phyloP scores from a whole-genome alignment of 1,139 yeast genomes.

The Suhomyces bokatorum region DNA sequence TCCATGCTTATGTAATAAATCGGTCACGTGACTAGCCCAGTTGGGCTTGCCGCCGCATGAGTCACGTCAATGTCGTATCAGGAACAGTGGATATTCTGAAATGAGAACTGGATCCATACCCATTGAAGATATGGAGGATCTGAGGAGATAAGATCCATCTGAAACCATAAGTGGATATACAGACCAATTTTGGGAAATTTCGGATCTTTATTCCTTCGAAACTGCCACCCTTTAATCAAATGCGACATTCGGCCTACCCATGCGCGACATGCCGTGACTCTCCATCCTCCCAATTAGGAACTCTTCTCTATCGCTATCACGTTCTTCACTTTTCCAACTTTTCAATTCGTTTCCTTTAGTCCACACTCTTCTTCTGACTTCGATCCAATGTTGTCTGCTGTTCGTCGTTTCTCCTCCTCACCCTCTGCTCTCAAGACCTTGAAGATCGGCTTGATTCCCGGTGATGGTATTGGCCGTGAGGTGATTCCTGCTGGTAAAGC shows the following conservation, averaged over 20 bases:
- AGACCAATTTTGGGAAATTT: no score
- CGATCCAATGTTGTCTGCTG: constrained; percentile 20
- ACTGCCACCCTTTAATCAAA: no score
- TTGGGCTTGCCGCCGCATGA: constrained; percentile 8
- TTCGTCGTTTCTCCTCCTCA: constrained; percentile 41
- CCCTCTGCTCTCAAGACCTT: constrained; percentile 36
- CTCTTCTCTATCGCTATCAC: constrained; percentile 1
- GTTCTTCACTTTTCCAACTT: not conserved
- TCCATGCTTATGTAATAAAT: not conserved
- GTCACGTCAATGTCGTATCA: constrained; percentile 7
- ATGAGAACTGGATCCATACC: no score
- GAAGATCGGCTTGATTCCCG: constrained; percentile 76
- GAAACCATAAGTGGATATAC: no score
- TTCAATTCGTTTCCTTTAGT: not conserved
- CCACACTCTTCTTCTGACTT: not conserved
- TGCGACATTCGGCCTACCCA: no score
- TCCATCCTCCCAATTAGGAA: constrained; percentile 2
- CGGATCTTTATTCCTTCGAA: no score
- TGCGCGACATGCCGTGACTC: not conserved
- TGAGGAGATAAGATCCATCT: no score
- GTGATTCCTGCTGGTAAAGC: constrained; percentile 94
- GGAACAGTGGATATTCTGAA: no score
- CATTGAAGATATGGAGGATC: no score
- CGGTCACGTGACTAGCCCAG: not conserved
- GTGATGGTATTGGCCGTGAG: constrained; percentile 97